Evolutionary conservation across 768 basidiomycete genomes (phyloP), one percentile per base, ranked within the genome.

Genomic region (Macrolepiota dolichaula): DNA sequence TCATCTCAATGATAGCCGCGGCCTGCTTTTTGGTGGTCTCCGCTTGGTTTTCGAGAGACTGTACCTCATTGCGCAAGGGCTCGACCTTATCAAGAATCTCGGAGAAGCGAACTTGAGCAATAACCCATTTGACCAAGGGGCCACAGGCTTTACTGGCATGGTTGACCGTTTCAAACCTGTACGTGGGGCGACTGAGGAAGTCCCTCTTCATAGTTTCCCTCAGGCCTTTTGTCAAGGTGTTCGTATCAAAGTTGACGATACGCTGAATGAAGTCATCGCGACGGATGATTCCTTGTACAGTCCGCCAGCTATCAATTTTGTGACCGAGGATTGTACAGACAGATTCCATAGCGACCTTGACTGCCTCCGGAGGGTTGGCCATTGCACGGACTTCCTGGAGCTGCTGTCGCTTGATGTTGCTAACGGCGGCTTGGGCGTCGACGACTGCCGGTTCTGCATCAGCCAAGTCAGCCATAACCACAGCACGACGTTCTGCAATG

Each of bases 261-360:
- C 92, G 84, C 61, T 91, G 86, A 69, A 98, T 98, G 76, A 99
- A 99, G 72, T 97, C 94, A 64, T 98, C 97, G 35, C 94, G 86
- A 61, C 97, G 92, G 66, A 98, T 94, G 74, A 98, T 92, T 62
- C 88, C 87, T 72, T 98, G 96, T 7, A 99, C 94, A 1, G 95
- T 86, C 63, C 93, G 88, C 97, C 97, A 99, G 70, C 87, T 88
- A 69, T 99, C 97, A 68, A 98, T 92, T 74, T 94, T 94, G 77
- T 98, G 93, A 6, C 97, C 97, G 22, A 99, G 86, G 50, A 97
- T 81, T 13, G 92, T 95, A 73, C 97, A 98, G 42, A 97, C 96
- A 1, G 96, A 97, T 70, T 98, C 97, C 95, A 98, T 98, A 15
- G 97, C 94, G 49, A 96, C 75, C 73, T 98, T 98, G 66, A 98